A percentile compares a stretch with the other conserved stretches of the same genome.
phyloP scores from a whole-genome alignment of 306 rosid genomes.

The Begonia loranthoides region DNA sequence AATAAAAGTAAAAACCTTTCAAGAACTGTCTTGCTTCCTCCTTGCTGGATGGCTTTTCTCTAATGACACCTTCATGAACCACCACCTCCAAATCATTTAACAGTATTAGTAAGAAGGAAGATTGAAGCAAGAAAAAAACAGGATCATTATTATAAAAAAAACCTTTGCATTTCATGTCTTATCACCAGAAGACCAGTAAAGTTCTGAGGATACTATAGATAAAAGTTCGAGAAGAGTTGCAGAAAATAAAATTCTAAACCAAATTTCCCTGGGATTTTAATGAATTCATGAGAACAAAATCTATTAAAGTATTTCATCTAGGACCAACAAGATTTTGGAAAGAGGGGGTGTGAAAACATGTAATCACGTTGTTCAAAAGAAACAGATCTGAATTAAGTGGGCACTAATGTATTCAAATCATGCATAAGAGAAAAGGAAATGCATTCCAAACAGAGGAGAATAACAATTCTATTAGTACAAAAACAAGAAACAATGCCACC shows the following conservation, averaged over 20 bases:
- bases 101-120: conserved; percentile 25
- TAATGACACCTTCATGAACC: conserved; percentile 73
- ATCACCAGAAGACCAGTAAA: conserved; percentile 51
- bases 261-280: too few species aligned
- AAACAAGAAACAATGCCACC: too few species aligned
- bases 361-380: conserved; percentile 1
- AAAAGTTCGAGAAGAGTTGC: background rate
- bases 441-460: too few species aligned
- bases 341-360: background rate
- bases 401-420: too few species aligned
- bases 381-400: background rate
- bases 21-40: conserved; percentile 84
- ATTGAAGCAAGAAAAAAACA: conserved; percentile 12
- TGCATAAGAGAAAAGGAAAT: too few species aligned
- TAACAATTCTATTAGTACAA: too few species aligned
- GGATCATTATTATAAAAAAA: conserved; percentile 3
- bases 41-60: conserved; percentile 89
- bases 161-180: conserved; percentile 12
- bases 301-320: background rate
- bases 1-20: conserved; percentile 43
- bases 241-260: too few species aligned
- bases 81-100: conserved; percentile 89
- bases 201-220: conserved; percentile 28
- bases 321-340: background rate
- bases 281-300: too few species aligned